Conservation (phyloP, 345 rosid species). For the Triadica sebifera region DNA sequence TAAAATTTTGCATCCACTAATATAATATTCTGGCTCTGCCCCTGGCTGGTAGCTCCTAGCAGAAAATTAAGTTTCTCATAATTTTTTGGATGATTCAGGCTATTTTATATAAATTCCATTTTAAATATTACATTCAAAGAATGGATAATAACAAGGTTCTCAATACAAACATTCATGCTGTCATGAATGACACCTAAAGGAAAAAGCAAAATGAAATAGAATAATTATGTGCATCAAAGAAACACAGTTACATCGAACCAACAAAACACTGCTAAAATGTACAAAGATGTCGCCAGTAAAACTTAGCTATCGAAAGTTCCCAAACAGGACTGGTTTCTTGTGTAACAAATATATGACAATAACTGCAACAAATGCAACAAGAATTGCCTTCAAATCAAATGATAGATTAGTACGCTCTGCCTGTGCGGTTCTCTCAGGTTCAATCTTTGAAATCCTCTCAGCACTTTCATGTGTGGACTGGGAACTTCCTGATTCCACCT, state of each 20-base stretch:
- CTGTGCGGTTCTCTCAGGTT: not conserved
- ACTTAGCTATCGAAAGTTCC: constrained; percentile 13
- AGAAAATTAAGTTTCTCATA: too few relatives aligned
- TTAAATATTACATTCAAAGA: constrained; percentile 10
- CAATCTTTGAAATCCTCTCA: constrained; percentile 6
- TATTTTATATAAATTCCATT: not conserved
- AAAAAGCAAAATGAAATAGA: too few relatives aligned
- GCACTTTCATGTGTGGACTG: not conserved
- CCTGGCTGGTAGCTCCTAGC: too few relatives aligned
- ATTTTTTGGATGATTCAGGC: too few relatives aligned
- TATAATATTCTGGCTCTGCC: too few relatives aligned
- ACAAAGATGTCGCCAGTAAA: not conserved
- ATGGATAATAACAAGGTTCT: not conserved
- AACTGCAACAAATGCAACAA: constrained; percentile 19
- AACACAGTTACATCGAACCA: not conserved
- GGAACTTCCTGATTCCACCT: constrained; percentile 14
- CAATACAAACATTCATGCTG: not conserved
- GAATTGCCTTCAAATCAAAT: constrained; percentile 10
- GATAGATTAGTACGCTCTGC: not conserved
- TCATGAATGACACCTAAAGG: not conserved
- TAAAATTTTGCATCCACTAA: too few relatives aligned
- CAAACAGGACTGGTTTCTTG: constrained; percentile 15
- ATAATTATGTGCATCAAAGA: not conserved
- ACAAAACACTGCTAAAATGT: not conserved
- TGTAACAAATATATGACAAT: constrained; percentile 12